Conservation (phyloP, 2,329 filamentous ascomycete genomes). For the Ophiostoma perfectum region DNA sequence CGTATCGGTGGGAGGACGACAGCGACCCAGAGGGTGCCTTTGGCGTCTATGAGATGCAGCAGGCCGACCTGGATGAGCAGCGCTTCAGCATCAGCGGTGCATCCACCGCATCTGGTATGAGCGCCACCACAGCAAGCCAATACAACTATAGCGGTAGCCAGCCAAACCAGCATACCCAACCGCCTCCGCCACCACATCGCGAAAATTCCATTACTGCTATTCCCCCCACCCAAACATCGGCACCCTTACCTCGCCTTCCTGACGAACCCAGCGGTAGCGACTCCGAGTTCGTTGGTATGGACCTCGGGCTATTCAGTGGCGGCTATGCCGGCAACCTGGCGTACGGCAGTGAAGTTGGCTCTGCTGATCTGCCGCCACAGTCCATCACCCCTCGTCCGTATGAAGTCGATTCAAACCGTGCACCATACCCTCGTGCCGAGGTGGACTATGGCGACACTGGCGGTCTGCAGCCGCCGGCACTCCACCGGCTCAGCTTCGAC, state of each 20-base stretch:
- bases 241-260: constrained; percentile 42
- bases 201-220: constrained; percentile 27
- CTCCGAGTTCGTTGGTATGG: constrained; percentile 65
- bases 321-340: constrained; percentile 55
- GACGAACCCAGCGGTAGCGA: constrained; percentile 57
- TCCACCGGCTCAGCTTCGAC: constrained; percentile 78
- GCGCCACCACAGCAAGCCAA: constrained; percentile 16
- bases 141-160: constrained; percentile 18
- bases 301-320: constrained; percentile 69
- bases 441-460: constrained; percentile 90
- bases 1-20: constrained; percentile 49
- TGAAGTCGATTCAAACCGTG: constrained; percentile 35
- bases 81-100: constrained; percentile 50
- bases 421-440: constrained; percentile 55
- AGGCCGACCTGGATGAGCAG: constrained; percentile 74
- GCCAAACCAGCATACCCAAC: constrained; percentile 7
- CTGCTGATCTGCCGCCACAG: constrained; percentile 44
- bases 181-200: constrained; percentile 16
- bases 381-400: constrained; percentile 41
- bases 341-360: constrained; percentile 45
- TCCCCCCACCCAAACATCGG: constrained; percentile 28
- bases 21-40: constrained; percentile 85
- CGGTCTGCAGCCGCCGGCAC: constrained; percentile 70
- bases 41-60: constrained; percentile 74
- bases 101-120: constrained; percentile 34